Evolutionary conservation across 176 grass and related monocot genomes (phyloP), one percentile per base, ranked within the genome.

Genomic region (Phyllostachys edulis): DNA sequence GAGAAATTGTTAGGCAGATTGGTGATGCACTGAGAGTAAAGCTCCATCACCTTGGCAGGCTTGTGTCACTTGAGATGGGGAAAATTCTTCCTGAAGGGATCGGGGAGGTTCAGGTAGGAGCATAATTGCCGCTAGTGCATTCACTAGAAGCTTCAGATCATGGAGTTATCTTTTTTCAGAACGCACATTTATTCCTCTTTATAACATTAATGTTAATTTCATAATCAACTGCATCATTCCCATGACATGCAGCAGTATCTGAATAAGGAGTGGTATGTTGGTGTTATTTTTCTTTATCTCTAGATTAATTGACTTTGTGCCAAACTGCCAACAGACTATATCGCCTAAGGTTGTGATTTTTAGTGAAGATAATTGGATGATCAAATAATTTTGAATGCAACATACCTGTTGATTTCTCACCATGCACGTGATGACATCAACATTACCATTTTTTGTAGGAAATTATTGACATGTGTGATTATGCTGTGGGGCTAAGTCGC

Each of bases 391-490:
- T 78, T 1, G 49, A 67, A 71, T 70, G 73, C 26, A 27, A 67
- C 1, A 13, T 63, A 14, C 32, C 29, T 38, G 21, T 54, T 76
- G 63, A 34, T 63, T 85, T 75, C 37, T 64, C 18, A 21, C 21
- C 44, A 52, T 76, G 26, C 50, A 23, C 46, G 78, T 85, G 27
- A 71, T 73, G 21, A 79, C 40, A 70, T 82, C 56, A 20, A 11
- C 15, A 0, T 63, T 34, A 55, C 20, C 44, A 8, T 65, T 60
- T 80, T 88, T 13, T 87, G 67, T 81, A 99, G 96, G 96, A 99
- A 99, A 94, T 99, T 64, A 99, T 99, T 80, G 96, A 99, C 84
- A 99, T 99, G 96, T 99, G 96, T 76, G 96, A 99, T 75, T 99
- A 96, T 96, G 93, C 96, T 85, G 96, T 99, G 89, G 96, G 96